Evolutionary conservation across 1,139 yeast genomes (phyloP).

Genomic region (Yamadazyma sp.): DNA sequence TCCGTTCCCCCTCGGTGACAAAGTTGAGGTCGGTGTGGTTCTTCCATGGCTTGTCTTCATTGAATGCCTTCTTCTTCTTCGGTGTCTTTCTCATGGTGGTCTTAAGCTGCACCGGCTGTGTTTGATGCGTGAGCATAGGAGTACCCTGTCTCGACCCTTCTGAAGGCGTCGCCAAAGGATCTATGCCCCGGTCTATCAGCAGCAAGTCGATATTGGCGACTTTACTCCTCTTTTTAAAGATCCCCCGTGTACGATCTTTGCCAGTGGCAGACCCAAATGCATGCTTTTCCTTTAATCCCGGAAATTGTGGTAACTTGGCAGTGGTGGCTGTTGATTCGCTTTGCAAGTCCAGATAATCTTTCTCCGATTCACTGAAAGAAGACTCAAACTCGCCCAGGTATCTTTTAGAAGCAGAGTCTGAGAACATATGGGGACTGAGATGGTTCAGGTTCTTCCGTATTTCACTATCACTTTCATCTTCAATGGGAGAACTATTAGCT

Average conservation of each 20-base stretch:
- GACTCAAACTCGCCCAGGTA: constrained; percentile 17
- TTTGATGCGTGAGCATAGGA: constrained; percentile 17
- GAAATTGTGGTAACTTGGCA: constrained; percentile 28
- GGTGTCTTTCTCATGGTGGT: constrained; percentile 70
- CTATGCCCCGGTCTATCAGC: constrained; percentile 18
- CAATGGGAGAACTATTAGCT: not conserved
- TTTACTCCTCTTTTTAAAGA: constrained; percentile 9
- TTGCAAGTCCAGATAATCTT: constrained; percentile 7
- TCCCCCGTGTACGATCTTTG: constrained; percentile 7
- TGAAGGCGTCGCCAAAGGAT: constrained; percentile 12
- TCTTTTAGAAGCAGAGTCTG: constrained; percentile 15
- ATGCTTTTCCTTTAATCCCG: constrained; percentile 20
- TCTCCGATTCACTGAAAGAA: constrained; percentile 14
- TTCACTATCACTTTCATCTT: constrained; percentile 1
- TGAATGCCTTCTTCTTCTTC: constrained; percentile 53
- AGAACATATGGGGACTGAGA: constrained; percentile 1
- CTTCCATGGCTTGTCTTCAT: constrained; percentile 96
- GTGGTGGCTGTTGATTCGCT: constrained; percentile 10
- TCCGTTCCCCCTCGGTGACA: constrained; percentile 72
- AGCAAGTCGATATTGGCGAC: constrained; percentile 17
- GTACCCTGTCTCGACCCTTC: constrained; percentile 17
- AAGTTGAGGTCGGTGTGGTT: constrained; percentile 65
- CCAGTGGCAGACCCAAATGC: constrained; percentile 3
- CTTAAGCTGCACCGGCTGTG: constrained; percentile 45
- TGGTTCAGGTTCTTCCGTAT: not conserved